These are phyloP conservation scores for Ephemerocybe angulata DNA, from an alignment of 768 basidiomycete species.

Conservation along the genomic window DNA sequence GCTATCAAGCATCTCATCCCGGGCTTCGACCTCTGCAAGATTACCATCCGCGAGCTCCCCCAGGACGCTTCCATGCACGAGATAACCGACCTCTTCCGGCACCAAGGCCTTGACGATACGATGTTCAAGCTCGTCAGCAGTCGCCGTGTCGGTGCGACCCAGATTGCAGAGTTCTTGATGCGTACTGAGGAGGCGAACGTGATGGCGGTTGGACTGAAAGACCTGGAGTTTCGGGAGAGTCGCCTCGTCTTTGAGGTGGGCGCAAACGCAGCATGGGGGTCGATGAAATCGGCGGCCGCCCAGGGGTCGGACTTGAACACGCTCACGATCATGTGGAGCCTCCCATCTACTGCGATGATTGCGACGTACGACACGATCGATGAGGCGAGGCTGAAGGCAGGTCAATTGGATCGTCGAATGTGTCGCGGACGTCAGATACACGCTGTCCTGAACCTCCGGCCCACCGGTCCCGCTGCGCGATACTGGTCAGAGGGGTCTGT, in stretches of 20 bases:
- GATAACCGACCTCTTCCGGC: slow-evolving; percentile 4
- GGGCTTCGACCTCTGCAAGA: slow-evolving; percentile 15
- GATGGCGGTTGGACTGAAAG: slow-evolving; percentile 44
- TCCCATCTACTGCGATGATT: slow-evolving; percentile 41
- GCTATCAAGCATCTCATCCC: slow-evolving; percentile 10
- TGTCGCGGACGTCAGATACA: slow-evolving; percentile 42
- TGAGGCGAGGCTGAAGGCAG: slow-evolving; percentile 32
- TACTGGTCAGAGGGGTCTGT: slow-evolving; percentile 2
- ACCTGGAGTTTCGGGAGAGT: slow-evolving; percentile 44
- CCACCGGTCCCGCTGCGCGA: slow-evolving; percentile 3
- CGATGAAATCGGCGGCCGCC: slow-evolving; percentile 35
- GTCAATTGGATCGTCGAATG: slow-evolving; percentile 34
- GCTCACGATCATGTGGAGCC: slow-evolving; percentile 50
- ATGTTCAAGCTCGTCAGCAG: slow-evolving; percentile 6
- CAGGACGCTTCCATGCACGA: background rate
- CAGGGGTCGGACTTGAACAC: slow-evolving; percentile 28
- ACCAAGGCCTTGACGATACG: slow-evolving; percentile 6
- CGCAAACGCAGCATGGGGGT: slow-evolving; percentile 33
- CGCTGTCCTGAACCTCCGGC: slow-evolving; percentile 19
- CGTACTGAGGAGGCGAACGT: slow-evolving; percentile 38
- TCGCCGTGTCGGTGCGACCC: slow-evolving; percentile 20
- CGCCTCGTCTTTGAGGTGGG: slow-evolving; percentile 38
- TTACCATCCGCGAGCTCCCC: slow-evolving; percentile 13
- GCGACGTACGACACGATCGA: slow-evolving; percentile 37
- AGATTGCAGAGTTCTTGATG: slow-evolving; percentile 43